These are phyloP conservation scores for Flaveria robusta DNA, from an alignment of 129 eudicot genomes.

Conservation along the genomic window DNA sequence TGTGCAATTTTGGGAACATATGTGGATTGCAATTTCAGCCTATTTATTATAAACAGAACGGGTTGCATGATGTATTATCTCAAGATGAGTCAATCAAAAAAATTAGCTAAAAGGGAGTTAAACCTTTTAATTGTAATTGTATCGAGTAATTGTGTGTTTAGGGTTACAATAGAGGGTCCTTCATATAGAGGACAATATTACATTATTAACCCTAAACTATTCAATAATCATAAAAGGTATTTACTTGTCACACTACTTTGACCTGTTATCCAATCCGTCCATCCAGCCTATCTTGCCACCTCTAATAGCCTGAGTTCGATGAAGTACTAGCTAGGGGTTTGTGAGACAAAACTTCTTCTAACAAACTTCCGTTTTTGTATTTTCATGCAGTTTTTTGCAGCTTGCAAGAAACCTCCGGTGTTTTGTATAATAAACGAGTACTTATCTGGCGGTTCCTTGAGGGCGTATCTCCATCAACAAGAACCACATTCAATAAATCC, in stretches of 20 bases:
- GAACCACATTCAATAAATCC: constrained; percentile 84
- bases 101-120: not conserved
- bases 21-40: not conserved
- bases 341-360: not conserved
- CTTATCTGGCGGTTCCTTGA: constrained; percentile 79
- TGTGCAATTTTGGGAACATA: not conserved
- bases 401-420: constrained; percentile 92
- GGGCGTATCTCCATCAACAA: constrained; percentile 89
- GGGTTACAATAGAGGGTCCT: too few relatives aligned
- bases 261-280: too few relatives aligned
- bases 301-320: not conserved
- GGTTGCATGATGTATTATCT: not conserved
- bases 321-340: not conserved
- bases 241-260: too few relatives aligned
- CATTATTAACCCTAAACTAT: too few relatives aligned
- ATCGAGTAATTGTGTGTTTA: too few relatives aligned
- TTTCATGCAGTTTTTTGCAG: constrained; percentile 80
- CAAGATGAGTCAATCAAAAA: not conserved
- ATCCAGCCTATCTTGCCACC: not conserved
- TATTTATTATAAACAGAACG: not conserved
- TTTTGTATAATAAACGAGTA: constrained; percentile 97
- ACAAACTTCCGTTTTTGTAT: constrained; percentile 5
- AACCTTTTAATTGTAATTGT: not conserved
- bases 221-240: too few relatives aligned
- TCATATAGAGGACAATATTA: too few relatives aligned